phyloP scores from a whole-genome alignment of 176 grass and related monocot species.

The Hordeum marinum region DNA sequence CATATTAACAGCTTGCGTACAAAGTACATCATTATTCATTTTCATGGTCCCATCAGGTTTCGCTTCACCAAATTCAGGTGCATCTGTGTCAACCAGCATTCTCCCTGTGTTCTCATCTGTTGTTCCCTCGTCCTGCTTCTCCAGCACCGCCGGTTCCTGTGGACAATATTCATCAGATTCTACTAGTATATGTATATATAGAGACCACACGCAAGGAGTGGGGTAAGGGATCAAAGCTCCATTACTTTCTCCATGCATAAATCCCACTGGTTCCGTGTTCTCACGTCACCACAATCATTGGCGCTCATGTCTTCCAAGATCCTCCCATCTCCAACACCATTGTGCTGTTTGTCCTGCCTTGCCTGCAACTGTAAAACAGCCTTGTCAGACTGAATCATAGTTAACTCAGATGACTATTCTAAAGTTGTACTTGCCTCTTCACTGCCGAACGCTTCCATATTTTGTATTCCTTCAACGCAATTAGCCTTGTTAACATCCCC shows the following conservation, averaged over 20 bases:
- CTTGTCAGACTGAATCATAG: slow-evolving; percentile 10
- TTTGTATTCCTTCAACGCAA: slow-evolving; percentile 8
- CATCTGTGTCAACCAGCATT: slow-evolving; percentile 16
- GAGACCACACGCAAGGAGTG: background rate
- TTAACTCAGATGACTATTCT: background rate
- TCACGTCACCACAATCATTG: slow-evolving; percentile 6
- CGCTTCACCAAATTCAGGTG: slow-evolving; percentile 22
- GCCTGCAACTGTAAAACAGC: slow-evolving; percentile 21
- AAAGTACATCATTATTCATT: background rate
- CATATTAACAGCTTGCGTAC: slow-evolving; percentile 10
- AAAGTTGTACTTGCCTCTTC: slow-evolving; percentile 27
- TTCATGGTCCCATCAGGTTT: slow-evolving; percentile 14
- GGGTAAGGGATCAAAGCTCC: background rate
- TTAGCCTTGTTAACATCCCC: slow-evolving; percentile 1
- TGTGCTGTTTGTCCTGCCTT: slow-evolving; percentile 13
- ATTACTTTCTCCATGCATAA: slow-evolving; percentile 31
- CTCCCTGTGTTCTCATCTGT: background rate
- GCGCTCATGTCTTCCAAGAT: slow-evolving; percentile 19
- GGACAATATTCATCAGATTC: slow-evolving; percentile 4
- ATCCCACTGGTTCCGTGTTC: background rate
- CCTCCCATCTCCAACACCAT: slow-evolving; percentile 13
- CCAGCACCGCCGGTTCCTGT: slow-evolving; percentile 13
- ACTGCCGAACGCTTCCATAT: background rate
- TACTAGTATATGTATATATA: background rate
- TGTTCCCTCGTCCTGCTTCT: slow-evolving; percentile 2